Base-by-base conservation (phyloP, 345 rosid genomes). In the Balakata baccata region DNA sequence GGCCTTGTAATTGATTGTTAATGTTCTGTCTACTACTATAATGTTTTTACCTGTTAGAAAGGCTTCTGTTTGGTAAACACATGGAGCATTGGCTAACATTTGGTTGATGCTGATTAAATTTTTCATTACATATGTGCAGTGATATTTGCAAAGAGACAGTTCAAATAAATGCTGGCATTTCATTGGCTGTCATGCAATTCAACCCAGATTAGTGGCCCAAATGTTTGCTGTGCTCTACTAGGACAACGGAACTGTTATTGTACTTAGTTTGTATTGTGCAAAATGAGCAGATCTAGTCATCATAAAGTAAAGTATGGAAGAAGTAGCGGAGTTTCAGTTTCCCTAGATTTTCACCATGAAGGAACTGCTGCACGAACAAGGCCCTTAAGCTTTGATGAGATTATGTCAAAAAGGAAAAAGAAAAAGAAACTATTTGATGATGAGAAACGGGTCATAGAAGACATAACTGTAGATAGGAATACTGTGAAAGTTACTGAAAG, bases 331-430 rank as follows among this genome's bases (percentile, higher is more conserved):
- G 41, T 68, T 38, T 63, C 71, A 59, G 41, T 68, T 38, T 63
- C 71, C n/a, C 56, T 37, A 16, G 81, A 68, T 37, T 52, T 74
- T 62, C 52, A 49, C 53, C 49, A 79, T 71, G 89, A 84, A 67
- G 91, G 89, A 72, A 85, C 92, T 73, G 87, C 97, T 79, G 99
- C 99, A 69, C 88, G 98, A 43, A 91, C 96, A 43, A 89, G 99
- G 81, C 97, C 98, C 59, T 82, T 84, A 78, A 86, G 90, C 73
- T 83, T 82, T 68, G 94, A 89, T 67, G 98, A 89, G 83, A 90
- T 95, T 77, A 86, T 90, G 92, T 71, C 69, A 18, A 88, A 79
- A 70, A 90, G 98, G 83, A 86, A 84, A 79, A 81, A 59, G 78
- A 89, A 67, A 67, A 49, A 79, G 83, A 86, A 74, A 53, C 67